Conservation (phyloP, 164 flowering plant genomes). For the Houttuynia cordata region DNA sequence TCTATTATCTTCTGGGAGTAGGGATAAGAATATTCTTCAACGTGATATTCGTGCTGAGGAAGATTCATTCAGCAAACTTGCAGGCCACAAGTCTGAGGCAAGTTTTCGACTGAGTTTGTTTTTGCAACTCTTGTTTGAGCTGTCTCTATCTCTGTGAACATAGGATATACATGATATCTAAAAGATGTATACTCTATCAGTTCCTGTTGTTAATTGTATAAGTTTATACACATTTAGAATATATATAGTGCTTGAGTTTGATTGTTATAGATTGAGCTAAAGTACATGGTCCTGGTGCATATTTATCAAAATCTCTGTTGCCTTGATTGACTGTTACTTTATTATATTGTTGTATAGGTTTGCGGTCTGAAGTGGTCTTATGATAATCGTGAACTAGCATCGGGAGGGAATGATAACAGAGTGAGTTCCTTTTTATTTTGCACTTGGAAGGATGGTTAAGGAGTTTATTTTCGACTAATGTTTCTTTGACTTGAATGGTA, state of each 20-base stretch:
- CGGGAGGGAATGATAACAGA: slow-evolving; percentile 94
- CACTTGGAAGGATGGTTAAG: not conserved
- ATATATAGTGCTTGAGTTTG: not conserved
- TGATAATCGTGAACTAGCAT: slow-evolving; percentile 93
- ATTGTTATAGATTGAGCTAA: not conserved
- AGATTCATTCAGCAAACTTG: slow-evolving; percentile 71
- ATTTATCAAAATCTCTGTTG: not conserved
- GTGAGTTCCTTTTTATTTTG: slow-evolving; percentile 27
- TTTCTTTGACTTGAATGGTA: not conserved
- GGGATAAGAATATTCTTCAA: slow-evolving; percentile 85
- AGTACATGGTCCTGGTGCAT: not conserved
- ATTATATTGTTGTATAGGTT: slow-evolving; percentile 31
- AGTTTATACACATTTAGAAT: not conserved
- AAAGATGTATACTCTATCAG: not conserved
- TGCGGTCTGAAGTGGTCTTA: slow-evolving; percentile 99
- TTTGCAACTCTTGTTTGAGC: too few species aligned
- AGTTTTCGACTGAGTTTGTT: not conserved
- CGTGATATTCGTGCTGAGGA: slow-evolving; percentile 83
- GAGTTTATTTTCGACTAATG: not conserved
- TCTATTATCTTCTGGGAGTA: slow-evolving; percentile 76
- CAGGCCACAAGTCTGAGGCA: slow-evolving; percentile 97
- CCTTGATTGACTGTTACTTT: not conserved
- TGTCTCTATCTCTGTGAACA: too few species aligned
- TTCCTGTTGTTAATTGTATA: not conserved
- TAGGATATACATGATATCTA: too few species aligned